Evolutionary conservation across 257 asterid species (phyloP).

Genomic region (Nicotiana undulata): DNA sequence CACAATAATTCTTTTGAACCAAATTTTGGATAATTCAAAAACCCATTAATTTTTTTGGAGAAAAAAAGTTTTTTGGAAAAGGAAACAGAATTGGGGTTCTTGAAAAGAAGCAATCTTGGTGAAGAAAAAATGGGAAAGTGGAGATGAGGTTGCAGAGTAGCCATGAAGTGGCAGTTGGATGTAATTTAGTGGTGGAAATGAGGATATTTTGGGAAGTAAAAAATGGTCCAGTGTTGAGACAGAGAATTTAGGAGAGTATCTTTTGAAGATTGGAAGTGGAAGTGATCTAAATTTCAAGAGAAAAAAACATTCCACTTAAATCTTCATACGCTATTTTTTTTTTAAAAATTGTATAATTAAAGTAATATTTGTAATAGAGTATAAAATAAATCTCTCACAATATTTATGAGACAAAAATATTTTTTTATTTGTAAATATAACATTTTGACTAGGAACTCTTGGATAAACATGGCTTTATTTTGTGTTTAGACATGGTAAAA

Average conservation of each 20-base stretch:
- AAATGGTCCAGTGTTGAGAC: not conserved
- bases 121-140: slow-evolving; percentile 21
- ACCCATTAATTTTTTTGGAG: slow-evolving; percentile 29
- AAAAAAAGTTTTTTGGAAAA: slow-evolving; percentile 30
- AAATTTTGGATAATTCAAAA: slow-evolving; percentile 4
- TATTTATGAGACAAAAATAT: too few species aligned
- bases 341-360: too few species aligned
- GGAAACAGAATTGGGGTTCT: slow-evolving; percentile 36
- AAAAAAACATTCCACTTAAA: too few species aligned
- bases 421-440: too few species aligned
- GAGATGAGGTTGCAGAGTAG: slow-evolving; percentile 39
- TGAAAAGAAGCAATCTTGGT: slow-evolving; percentile 39
- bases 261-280: not conserved
- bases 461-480: too few species aligned
- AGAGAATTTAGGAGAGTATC: not conserved
- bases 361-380: too few species aligned
- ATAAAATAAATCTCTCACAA: too few species aligned
- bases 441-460: too few species aligned
- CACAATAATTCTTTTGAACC: slow-evolving; percentile 3
- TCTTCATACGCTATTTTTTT: too few species aligned
- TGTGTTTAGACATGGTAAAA: too few species aligned
- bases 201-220: slow-evolving; percentile 1
- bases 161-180: slow-evolving; percentile 27
- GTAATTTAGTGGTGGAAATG: not conserved
- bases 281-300: too few species aligned